These are phyloP conservation scores for Botrytis byssoidea DNA, from an alignment of 2,329 filamentous ascomycete genomes.

Conservation along the genomic window DNA sequence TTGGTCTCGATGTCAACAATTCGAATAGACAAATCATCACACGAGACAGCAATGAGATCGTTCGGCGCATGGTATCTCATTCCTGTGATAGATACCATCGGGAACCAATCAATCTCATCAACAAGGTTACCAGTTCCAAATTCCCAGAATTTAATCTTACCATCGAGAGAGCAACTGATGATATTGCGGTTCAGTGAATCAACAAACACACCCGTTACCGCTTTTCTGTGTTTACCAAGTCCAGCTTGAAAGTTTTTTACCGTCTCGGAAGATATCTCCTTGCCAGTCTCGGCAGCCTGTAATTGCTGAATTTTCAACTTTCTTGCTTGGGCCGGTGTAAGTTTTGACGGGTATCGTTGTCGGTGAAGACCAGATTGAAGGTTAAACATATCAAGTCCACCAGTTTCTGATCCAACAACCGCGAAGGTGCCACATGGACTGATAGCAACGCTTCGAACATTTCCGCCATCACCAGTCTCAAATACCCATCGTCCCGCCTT, in stretches of 20 bases:
- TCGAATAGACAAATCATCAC: slow-evolving; percentile 83
- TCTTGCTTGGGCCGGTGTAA: slow-evolving; percentile 76
- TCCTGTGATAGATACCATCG: slow-evolving; percentile 70
- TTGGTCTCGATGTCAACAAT: slow-evolving; percentile 89
- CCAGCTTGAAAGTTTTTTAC: slow-evolving; percentile 40
- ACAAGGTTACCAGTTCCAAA: slow-evolving; percentile 78
- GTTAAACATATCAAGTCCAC: slow-evolving; percentile 93
- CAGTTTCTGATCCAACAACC: slow-evolving; percentile 78
- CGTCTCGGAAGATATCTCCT: slow-evolving; percentile 26
- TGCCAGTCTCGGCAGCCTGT: slow-evolving; percentile 37
- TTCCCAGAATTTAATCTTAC: slow-evolving; percentile 97
- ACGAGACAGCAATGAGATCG: slow-evolving; percentile 83
- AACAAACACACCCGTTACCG: slow-evolving; percentile 82
- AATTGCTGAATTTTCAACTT: slow-evolving; percentile 67
- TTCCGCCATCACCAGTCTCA: slow-evolving; percentile 76
- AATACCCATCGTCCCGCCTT: slow-evolving; percentile 91
- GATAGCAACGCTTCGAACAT: slow-evolving; percentile 83
- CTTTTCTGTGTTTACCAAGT: slow-evolving; percentile 72
- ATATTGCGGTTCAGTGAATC: slow-evolving; percentile 86
- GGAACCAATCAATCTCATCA: slow-evolving; percentile 80
- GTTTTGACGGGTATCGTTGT: slow-evolving; percentile 77
- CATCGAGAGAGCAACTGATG: slow-evolving; percentile 84
- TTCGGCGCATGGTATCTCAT: slow-evolving; percentile 80
- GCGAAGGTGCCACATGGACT: slow-evolving; percentile 94
- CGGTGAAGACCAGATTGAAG: slow-evolving; percentile 88